Conservation (phyloP, 805 yeast species). For the Sugiyamaella floridensis region DNA sequence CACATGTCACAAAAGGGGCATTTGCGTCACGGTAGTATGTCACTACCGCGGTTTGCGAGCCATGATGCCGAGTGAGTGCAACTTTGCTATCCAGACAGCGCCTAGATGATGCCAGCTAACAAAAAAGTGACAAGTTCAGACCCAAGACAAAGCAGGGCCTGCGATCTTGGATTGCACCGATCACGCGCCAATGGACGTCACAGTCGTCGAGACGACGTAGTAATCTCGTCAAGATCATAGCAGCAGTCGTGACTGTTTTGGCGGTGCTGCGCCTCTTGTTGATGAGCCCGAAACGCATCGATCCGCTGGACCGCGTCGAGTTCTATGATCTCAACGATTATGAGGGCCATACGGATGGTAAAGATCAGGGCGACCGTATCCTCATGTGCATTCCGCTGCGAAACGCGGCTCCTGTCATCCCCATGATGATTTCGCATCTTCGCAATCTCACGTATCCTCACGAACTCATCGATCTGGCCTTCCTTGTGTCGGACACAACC, state of each 20-base stretch:
- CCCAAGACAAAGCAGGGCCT: neutral
- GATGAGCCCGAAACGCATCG: neutral
- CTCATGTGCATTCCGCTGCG: constrained; percentile 82
- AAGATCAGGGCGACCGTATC: constrained; percentile 69
- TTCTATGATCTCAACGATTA: constrained; percentile 65
- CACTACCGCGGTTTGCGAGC: neutral
- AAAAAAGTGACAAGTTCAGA: neutral
- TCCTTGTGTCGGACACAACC: constrained; percentile 79
- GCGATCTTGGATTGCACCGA: neutral
- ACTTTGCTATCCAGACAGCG: neutral
- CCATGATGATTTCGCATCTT: constrained; percentile 79
- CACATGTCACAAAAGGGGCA: too few relatives aligned
- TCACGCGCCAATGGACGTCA: neutral
- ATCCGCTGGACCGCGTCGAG: constrained; percentile 35
- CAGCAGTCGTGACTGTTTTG: neutral
- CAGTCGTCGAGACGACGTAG: neutral
- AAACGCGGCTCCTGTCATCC: constrained; percentile 82
- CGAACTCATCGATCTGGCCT: constrained; percentile 65
- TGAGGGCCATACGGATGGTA: constrained; percentile 58
- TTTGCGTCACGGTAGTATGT: neutral
- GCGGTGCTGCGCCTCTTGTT: neutral
- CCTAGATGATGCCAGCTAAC: neutral
- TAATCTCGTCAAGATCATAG: neutral
- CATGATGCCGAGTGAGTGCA: neutral
- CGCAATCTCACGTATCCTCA: constrained; percentile 73